Base-by-base conservation (phyloP, 2,329 filamentous ascomycete genomes). In the Thelonectria blattea region DNA sequence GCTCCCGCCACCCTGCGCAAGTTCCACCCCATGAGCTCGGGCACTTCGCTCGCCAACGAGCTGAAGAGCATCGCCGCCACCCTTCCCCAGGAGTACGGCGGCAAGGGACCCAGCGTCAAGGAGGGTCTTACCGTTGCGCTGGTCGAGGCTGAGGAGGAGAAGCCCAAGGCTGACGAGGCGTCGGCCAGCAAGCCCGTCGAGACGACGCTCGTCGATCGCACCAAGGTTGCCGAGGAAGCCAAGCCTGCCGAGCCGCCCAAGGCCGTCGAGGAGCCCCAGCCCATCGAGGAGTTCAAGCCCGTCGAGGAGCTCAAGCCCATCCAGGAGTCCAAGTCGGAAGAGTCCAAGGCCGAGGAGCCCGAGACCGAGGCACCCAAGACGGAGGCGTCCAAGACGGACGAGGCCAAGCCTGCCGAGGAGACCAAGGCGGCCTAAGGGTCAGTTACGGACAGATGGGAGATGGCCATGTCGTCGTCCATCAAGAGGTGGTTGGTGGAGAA, bases 61-160 rank as follows among this genome's bases (percentile, higher is more conserved):
- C 80, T 87, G n/a, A 76, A 80, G 49, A 72, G 71, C 3, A 80
- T 95, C 58, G 88, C 85, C 12, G 79, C 84, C 49, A 82, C 85
- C 47, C 78, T 97, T 50, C 92, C 93, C 2, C 83, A 84, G 65
- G 86, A 84, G 62, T 97, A 97, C 72, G 94, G 93, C 58, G 94
- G 93, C 24, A 88, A 88, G 68, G 89, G 86, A 50, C 70, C 73
- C 14, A 75, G 71, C 42, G 76, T 80, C 56, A 78, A 75, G 67
- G 73, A 77, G 27, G 77, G 74, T 11, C 58, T 72, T 37, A 70
- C 72, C 2, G 70, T 79, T 24, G 51, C 67, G 30, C 63, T 79
- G 20, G 65, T 61, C 20, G 41, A 61, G 43, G 18, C 61, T 9
- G 56, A 45, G 39, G 54, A 56, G 46, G 52, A 41, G n/a, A 64